These are phyloP conservation scores for Podochytrium sp. DNA, from an alignment of 192 early-diverging fungal genomes.

Conservation along the genomic window DNA sequence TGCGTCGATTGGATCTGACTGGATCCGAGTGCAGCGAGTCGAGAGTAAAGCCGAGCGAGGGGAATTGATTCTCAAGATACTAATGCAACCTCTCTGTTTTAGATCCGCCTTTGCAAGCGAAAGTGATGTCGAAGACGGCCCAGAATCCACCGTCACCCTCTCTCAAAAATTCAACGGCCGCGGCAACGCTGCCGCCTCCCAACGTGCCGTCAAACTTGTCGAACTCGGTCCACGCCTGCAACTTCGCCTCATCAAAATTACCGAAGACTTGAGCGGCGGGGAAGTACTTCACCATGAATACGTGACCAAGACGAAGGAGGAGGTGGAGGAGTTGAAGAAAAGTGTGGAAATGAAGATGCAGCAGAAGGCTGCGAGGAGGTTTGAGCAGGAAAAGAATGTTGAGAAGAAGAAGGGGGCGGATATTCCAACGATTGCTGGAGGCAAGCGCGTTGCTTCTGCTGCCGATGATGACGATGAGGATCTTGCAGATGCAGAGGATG, in stretches of 20 bases:
- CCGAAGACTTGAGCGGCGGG: constrained; percentile 86
- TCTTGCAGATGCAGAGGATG: constrained; percentile 34
- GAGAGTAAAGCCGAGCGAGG: too few relatives aligned
- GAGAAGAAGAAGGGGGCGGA: constrained; percentile 42
- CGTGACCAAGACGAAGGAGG: constrained; percentile 74
- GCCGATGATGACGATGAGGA: constrained; percentile 41
- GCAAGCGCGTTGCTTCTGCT: constrained; percentile 26
- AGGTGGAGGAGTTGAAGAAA: constrained; percentile 69
- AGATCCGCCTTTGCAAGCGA: constrained; percentile 83
- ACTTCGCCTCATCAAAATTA: constrained; percentile 84
- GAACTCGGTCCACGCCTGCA: constrained; percentile 94
- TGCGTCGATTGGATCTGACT: too few relatives aligned
- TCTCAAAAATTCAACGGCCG: constrained; percentile 81
- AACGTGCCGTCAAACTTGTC: constrained; percentile 80
- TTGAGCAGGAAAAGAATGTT: constrained; percentile 86
- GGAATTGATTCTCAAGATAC: too few relatives aligned
- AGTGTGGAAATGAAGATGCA: constrained; percentile 63
- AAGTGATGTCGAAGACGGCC: constrained; percentile 90
- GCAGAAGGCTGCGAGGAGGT: constrained; percentile 71
- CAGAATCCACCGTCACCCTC: constrained; percentile 83
- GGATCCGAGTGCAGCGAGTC: too few relatives aligned
- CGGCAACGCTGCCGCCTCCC: constrained; percentile 69
- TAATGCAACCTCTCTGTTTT: not conserved
- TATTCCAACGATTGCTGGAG: constrained; percentile 22
- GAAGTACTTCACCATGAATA: constrained; percentile 88